Conservation (phyloP, 2,329 filamentous ascomycete genomes). For the Didymella pomorum region DNA sequence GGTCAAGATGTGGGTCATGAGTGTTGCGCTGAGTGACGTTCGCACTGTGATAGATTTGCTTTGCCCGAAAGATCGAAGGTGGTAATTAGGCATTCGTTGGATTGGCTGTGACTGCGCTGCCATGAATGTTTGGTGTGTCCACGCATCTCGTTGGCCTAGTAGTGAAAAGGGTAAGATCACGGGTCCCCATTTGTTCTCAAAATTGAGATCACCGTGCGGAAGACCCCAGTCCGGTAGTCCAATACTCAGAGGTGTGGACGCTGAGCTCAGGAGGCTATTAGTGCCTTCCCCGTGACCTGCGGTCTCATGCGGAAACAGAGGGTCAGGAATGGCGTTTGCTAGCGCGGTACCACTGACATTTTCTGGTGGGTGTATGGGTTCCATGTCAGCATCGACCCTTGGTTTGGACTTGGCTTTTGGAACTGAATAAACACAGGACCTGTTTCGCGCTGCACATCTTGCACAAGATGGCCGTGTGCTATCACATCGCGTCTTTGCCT, state of each 20-base stretch:
- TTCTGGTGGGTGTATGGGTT: not conserved
- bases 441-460: not conserved
- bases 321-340: not conserved
- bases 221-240: not conserved
- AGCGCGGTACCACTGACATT: not conserved
- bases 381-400: not conserved
- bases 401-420: not conserved
- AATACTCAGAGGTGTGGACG: not conserved
- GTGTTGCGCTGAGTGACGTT: not conserved
- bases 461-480: not conserved
- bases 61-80: not conserved
- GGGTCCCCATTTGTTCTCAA: not conserved
- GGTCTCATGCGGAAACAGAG: not conserved
- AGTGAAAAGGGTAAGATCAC: not conserved
- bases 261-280: not conserved
- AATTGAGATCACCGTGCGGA: not conserved
- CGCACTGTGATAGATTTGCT: not conserved
- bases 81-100: not conserved
- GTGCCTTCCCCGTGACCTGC: not conserved
- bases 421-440: not conserved
- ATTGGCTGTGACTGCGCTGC: not conserved
- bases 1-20: conserved; percentile 1
- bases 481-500: not conserved
- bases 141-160: not conserved
- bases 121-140: not conserved